Evolutionary conservation across 768 basidiomycete genomes (phyloP).

Genomic region (Chalciporus piperatus): DNA sequence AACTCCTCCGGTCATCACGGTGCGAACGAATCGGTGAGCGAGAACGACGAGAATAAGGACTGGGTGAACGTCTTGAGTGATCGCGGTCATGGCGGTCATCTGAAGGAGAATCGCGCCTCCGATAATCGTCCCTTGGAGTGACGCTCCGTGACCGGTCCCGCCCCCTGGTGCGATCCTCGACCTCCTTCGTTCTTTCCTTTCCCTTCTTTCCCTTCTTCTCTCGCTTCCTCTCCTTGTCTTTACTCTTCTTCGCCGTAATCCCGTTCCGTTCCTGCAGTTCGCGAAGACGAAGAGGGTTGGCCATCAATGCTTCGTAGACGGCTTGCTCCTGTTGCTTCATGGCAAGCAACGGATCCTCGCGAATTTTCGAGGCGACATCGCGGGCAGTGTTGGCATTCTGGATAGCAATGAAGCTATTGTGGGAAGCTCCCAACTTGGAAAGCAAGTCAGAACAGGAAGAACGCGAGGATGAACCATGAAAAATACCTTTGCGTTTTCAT

Average conservation of each 20-base stretch:
- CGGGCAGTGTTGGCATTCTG: slow-evolving; percentile 91
- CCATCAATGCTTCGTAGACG: slow-evolving; percentile 80
- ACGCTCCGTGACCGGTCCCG: slow-evolving; percentile 30
- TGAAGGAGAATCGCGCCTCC: slow-evolving; percentile 29
- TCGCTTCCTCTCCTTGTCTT: slow-evolving; percentile 54
- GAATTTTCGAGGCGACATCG: slow-evolving; percentile 89
- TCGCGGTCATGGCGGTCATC: slow-evolving; percentile 25
- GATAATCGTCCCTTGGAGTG: slow-evolving; percentile 29
- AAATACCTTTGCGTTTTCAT: slow-evolving; percentile 84
- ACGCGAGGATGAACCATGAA: background rate
- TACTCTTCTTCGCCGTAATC: slow-evolving; percentile 77
- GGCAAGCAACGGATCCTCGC: slow-evolving; percentile 94
- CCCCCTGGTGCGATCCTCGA: slow-evolving; percentile 34
- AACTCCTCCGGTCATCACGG: slow-evolving; percentile 16
- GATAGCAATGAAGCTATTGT: slow-evolving; percentile 91
- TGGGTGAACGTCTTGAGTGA: slow-evolving; percentile 40
- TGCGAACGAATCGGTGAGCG: slow-evolving; percentile 41
- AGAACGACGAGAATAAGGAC: slow-evolving; percentile 45
- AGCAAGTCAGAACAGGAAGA: slow-evolving; percentile 7
- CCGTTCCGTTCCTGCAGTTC: slow-evolving; percentile 80
- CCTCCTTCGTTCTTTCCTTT: slow-evolving; percentile 17
- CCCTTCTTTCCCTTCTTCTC: slow-evolving; percentile 49
- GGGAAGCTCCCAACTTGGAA: slow-evolving; percentile 71
- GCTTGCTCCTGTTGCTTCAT: slow-evolving; percentile 99
- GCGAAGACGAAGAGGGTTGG: slow-evolving; percentile 80